Percentiles rank a stretch among this genome's conserved stretches.
Evolutionary conservation across 2,329 filamentous ascomycete genomes (phyloP).

Genomic region (Phyllosticta citrichinensis): DNA sequence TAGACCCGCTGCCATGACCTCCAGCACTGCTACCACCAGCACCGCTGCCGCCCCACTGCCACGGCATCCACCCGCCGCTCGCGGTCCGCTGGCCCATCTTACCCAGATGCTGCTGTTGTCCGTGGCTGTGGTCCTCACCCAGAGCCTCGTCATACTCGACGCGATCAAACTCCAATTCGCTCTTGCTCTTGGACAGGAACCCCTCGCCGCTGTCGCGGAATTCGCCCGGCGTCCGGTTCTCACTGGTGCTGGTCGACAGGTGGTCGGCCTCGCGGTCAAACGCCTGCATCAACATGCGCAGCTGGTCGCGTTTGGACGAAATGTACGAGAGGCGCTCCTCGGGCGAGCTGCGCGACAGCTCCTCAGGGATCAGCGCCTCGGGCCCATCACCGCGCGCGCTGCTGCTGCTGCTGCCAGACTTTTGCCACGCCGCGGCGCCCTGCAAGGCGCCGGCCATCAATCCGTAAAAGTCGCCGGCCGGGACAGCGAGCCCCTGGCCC

Average conservation of each 20-base stretch:
- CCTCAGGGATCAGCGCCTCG: conserved; percentile 56
- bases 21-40: neutral
- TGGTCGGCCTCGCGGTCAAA: conserved; percentile 69
- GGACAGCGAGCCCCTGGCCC: conserved; percentile 27
- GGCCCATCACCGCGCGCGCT: conserved; percentile 21
- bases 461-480: conserved; percentile 61
- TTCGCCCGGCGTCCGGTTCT: conserved; percentile 30
- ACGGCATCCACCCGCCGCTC: conserved; percentile 39
- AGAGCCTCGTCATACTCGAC: conserved; percentile 60
- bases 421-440: conserved; percentile 42
- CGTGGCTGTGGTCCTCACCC: conserved; percentile 7
- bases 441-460: conserved; percentile 66
- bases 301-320: conserved; percentile 64
- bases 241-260: conserved; percentile 29
- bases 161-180: conserved; percentile 82
- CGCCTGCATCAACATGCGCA: conserved; percentile 63
- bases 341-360: conserved; percentile 45
- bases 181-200: conserved; percentile 66
- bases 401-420: conserved; percentile 30
- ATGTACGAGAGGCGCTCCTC: conserved; percentile 68
- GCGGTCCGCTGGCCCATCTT: conserved; percentile 23
- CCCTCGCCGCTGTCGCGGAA: conserved; percentile 40
- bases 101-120: conserved; percentile 11
- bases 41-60: conserved; percentile 33
- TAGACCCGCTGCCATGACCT: neutral